phyloP scores from a whole-genome alignment of 1,139 yeast species.

The Fermentozyma sake region DNA sequence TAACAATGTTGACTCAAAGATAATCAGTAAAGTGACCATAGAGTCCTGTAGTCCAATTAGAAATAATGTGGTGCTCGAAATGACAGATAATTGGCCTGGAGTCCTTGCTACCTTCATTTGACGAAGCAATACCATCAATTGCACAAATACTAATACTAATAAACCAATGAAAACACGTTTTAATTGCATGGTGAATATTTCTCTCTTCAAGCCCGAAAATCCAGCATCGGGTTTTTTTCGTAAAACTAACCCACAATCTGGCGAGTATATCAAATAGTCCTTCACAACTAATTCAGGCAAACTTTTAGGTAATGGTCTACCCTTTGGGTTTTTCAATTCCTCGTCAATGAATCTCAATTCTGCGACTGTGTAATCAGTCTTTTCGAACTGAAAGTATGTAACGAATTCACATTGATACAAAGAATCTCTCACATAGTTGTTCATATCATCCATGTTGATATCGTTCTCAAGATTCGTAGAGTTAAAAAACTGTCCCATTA shows the following conservation, averaged over 20 bases:
- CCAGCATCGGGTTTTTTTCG: slow-evolving; percentile 19
- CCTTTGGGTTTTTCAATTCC: slow-evolving; percentile 67
- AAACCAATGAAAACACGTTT: slow-evolving; percentile 46
- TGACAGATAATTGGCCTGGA: slow-evolving; percentile 62
- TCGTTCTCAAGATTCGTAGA: slow-evolving; percentile 33
- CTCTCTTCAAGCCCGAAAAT: slow-evolving; percentile 56
- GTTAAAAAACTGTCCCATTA: slow-evolving; percentile 37
- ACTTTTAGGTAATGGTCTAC: slow-evolving; percentile 57
- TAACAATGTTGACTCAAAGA: slow-evolving; percentile 54
- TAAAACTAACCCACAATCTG: slow-evolving; percentile 73
- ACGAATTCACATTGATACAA: slow-evolving; percentile 67
- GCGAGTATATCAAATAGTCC: slow-evolving; percentile 68
- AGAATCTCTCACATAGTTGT: slow-evolving; percentile 30
- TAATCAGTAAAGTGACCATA: slow-evolving; percentile 55
- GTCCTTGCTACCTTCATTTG: slow-evolving; percentile 73
- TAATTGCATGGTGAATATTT: slow-evolving; percentile 40
- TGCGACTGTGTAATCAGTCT: slow-evolving; percentile 48
- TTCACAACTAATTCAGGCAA: slow-evolving; percentile 55
- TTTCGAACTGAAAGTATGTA: slow-evolving; percentile 61
- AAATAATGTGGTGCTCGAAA: slow-evolving; percentile 38
- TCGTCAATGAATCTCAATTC: slow-evolving; percentile 63
- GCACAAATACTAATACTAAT: slow-evolving; percentile 35
- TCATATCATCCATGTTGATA: slow-evolving; percentile 35
- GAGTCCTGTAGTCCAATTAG: slow-evolving; percentile 77
- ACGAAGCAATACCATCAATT: slow-evolving; percentile 33